Percentiles rank a stretch among this genome's conserved stretches.
Conservation (phyloP, 345 rosid species). For the Salix purpurea region DNA sequence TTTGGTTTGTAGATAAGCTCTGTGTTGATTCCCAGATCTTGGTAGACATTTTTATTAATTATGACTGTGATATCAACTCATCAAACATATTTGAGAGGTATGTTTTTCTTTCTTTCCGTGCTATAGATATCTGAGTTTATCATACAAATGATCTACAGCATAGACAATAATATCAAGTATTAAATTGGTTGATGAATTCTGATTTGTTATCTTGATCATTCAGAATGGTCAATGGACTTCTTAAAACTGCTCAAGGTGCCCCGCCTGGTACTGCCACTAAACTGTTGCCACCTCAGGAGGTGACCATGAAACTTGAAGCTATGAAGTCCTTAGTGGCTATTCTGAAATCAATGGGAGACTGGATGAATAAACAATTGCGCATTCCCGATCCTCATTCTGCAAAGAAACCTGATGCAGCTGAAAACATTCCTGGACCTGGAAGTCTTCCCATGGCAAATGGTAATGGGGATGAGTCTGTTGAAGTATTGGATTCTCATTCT, state of each 20-base stretch:
- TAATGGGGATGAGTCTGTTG: conserved; percentile 66
- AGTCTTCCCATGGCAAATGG: conserved; percentile 69
- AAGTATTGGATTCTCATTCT: conserved; percentile 87
- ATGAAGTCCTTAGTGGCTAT: conserved; percentile 93
- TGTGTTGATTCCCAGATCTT: conserved; percentile 94
- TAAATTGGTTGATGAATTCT: not conserved
- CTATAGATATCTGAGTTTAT: not conserved
- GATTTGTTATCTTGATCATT: conserved; percentile 17
- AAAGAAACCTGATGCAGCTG: conserved; percentile 55
- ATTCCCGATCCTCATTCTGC: conserved; percentile 82
- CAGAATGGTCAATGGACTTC: conserved; percentile 99
- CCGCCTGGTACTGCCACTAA: conserved; percentile 80
- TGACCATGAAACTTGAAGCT: conserved; percentile 89
- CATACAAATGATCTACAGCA: not conserved
- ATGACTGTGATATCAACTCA: conserved; percentile 99
- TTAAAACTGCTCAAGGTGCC: conserved; percentile 98
- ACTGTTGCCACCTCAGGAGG: conserved; percentile 89
- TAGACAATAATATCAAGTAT: not conserved
- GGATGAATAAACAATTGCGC: conserved; percentile 93
- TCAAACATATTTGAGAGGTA: conserved; percentile 99
- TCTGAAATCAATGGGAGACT: conserved; percentile 95
- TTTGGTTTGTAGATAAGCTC: conserved; percentile 92
- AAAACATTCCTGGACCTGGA: conserved; percentile 60
- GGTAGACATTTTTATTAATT: conserved; percentile 96
- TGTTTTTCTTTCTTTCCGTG: conserved; percentile 4